Evolutionary conservation across 768 basidiomycete species (phyloP), one percentile per base, ranked within the genome.

Genomic region (Termitomyces sp.): DNA sequence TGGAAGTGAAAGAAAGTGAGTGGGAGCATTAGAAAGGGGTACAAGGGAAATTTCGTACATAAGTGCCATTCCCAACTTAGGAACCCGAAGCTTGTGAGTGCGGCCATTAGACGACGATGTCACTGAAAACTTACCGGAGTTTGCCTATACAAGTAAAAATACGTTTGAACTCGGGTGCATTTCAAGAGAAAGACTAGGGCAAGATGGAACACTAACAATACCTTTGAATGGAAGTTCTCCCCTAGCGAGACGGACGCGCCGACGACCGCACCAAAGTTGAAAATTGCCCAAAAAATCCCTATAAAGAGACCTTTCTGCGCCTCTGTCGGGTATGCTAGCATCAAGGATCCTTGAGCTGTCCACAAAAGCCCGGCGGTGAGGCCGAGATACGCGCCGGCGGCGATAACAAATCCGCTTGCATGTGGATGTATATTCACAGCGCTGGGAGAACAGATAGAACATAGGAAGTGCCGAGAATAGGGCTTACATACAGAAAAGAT

Each of bases 301-400:
- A 93, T 91, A 71, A 80, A 92, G 35, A 72, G 75, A 16, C 91
- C 91, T 70, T 93, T 93, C 69, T 93, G 83, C 49, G 71, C 67
- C 69, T 93, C 91, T 0, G 88, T 91, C 0, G 91, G 88, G 70
- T 93, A 93, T 5, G 89, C 83, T 71, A 94, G 73, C 85, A 93
- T 92, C 60, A 93, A 74, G 18, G 84, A 86, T n/a, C 90, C 92
- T 66, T 93, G 91, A 0, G 90, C 88, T 0, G 90, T 87, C 91
- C 91, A 93, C 8, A 93, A 74, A 47, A 93, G 67, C 51, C 79
- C 80, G 1, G 80, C 91, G 66, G 87, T 89, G 51, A 91, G 62
- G 18, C 91, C 91, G 18, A 92, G 83, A 57, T 89, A 66, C 41
- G 87, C 86, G 20, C 91, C 91, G 3, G 89, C 79, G 18, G 76